phyloP scores from a whole-genome alignment of 352 stramenopile genomes.

The Pythium brassicae region DNA sequence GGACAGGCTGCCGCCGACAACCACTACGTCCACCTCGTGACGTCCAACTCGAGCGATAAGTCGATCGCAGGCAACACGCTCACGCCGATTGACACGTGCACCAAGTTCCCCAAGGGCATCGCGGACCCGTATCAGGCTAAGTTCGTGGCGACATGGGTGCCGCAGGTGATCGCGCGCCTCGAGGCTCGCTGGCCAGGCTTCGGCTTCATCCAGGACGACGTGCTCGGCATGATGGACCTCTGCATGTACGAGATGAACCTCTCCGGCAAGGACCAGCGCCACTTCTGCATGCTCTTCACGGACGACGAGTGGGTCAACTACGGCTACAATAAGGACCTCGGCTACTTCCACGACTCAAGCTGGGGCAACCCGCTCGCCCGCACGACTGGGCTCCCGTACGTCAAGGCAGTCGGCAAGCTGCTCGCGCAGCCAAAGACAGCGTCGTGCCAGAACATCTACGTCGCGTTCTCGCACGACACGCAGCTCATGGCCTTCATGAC shows the following conservation, averaged over 20 bases:
- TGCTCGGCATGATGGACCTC: slow-evolving; percentile 44
- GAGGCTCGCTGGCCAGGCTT: slow-evolving; percentile 37
- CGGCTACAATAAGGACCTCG: slow-evolving; percentile 47
- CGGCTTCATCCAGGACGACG: slow-evolving; percentile 27
- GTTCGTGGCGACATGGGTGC: slow-evolving; percentile 9
- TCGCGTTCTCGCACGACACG: slow-evolving; percentile 50
- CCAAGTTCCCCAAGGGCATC: slow-evolving; percentile 40
- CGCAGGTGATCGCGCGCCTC: slow-evolving; percentile 18
- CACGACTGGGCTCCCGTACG: slow-evolving; percentile 38
- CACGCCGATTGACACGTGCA: slow-evolving; percentile 47
- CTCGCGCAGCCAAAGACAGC: slow-evolving; percentile 34
- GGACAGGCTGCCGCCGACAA: slow-evolving; percentile 18
- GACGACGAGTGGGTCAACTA: slow-evolving; percentile 54
- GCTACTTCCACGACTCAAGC: slow-evolving; percentile 52
- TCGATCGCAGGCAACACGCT: slow-evolving; percentile 42
- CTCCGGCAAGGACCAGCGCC: slow-evolving; percentile 27
- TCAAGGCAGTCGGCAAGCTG: slow-evolving; percentile 34
- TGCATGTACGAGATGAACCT: slow-evolving; percentile 58
- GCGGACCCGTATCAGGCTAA: slow-evolving; percentile 6
- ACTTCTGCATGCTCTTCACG: slow-evolving; percentile 48
- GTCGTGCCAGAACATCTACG: slow-evolving; percentile 52
- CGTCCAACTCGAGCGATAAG: slow-evolving; percentile 30
- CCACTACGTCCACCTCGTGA: slow-evolving; percentile 31
- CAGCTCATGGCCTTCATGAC: slow-evolving; percentile 47
- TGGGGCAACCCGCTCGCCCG: slow-evolving; percentile 38